phyloP scores from a whole-genome alignment of 192 early-diverging fungal genomes.

The Gamsiella multidivaricata region DNA sequence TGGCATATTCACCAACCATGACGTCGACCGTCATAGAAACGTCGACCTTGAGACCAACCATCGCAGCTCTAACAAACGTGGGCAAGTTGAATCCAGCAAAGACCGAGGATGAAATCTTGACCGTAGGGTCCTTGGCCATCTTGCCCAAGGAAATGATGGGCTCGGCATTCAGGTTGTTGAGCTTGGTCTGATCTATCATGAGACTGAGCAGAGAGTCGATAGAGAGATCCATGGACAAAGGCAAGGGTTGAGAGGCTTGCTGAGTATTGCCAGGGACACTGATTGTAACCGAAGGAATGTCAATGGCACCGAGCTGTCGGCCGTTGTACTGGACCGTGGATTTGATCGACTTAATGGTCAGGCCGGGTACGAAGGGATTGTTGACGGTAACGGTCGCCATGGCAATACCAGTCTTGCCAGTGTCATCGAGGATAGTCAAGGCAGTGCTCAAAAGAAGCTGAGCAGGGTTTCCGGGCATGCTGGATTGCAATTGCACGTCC shows the following conservation, averaged over 20 bases:
- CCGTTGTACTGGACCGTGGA: conserved; percentile 60
- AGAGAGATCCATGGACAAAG: conserved; percentile 64
- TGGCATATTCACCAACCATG: conserved; percentile 62
- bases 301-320: conserved; percentile 59
- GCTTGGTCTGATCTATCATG: conserved; percentile 57
- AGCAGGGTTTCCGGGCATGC: conserved; percentile 61
- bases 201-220: conserved; percentile 60
- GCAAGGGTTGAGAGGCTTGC: conserved; percentile 44
- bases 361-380: conserved; percentile 64
- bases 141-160: conserved; percentile 58
- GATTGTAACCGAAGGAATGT: conserved; percentile 57
- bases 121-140: conserved; percentile 52
- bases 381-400: conserved; percentile 60
- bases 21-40: conserved; percentile 56
- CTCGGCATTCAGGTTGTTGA: conserved; percentile 56
- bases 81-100: conserved; percentile 63
- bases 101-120: conserved; percentile 49
- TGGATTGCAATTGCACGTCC: conserved; percentile 54
- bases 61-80: conserved; percentile 58
- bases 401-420: conserved; percentile 58
- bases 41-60: conserved; percentile 60
- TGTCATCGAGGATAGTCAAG: conserved; percentile 57
- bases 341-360: conserved; percentile 61
- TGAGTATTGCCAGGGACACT: conserved; percentile 54
- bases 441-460: conserved; percentile 57